These are phyloP conservation scores for Chrysoporthe cubensis DNA, from an alignment of 2,329 filamentous ascomycete species.

Conservation along the genomic window DNA sequence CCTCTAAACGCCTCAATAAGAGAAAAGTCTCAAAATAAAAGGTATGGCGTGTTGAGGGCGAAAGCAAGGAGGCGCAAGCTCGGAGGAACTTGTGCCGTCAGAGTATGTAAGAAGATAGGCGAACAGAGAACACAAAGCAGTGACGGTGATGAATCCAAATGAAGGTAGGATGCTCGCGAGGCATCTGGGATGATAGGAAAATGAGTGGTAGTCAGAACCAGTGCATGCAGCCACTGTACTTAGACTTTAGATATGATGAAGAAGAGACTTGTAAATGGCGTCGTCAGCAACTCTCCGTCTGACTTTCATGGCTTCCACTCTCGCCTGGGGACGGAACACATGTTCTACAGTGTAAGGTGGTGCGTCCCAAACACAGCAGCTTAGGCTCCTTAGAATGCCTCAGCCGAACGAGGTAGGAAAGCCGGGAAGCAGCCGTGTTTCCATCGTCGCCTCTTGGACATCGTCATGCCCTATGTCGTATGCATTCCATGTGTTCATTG, in stretches of 20 bases:
- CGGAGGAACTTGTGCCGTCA: neutral
- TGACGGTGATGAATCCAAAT: neutral
- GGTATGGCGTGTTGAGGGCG: neutral
- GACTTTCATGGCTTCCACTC: neutral
- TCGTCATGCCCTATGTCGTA: neutral
- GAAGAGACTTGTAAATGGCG: neutral
- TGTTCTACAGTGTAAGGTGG: conserved; percentile 1
- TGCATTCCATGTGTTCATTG: neutral
- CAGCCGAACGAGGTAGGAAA: neutral
- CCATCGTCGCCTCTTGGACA: neutral
- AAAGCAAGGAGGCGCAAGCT: neutral
- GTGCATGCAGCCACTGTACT: neutral
- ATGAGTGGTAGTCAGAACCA: neutral
- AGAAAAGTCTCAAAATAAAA: neutral
- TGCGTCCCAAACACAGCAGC: neutral
- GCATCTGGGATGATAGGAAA: neutral
- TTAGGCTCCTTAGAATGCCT: neutral
- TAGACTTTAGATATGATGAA: neutral
- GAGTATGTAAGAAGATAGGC: neutral
- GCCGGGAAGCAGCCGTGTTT: neutral
- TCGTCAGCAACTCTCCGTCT: neutral
- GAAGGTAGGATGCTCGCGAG: neutral
- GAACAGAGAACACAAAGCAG: neutral
- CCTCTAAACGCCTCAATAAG: neutral
- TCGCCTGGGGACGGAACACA: conserved; percentile 3